These are phyloP conservation scores for Hypoxylon sp. DNA, from an alignment of 2,329 filamentous ascomycete genomes.

Conservation along the genomic window DNA sequence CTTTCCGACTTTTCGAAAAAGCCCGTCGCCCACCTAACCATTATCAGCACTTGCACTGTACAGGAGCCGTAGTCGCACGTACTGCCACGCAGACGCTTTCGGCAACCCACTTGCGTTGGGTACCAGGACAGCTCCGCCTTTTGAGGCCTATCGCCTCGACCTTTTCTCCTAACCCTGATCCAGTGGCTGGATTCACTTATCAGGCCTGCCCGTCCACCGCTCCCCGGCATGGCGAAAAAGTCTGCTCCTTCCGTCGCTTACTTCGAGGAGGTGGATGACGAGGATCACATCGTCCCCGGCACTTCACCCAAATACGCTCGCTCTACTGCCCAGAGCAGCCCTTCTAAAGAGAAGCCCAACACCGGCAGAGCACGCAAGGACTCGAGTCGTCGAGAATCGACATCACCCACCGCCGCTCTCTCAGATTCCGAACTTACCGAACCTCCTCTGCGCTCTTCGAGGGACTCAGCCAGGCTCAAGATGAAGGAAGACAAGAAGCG, in stretches of 20 bases:
- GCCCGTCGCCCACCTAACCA: slow-evolving; percentile 23
- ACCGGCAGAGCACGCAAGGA: slow-evolving; percentile 58
- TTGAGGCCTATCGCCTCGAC: slow-evolving; percentile 21
- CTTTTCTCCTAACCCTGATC: slow-evolving; percentile 22
- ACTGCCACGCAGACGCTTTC: slow-evolving; percentile 36
- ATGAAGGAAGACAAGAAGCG: slow-evolving; percentile 46
- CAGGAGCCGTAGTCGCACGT: slow-evolving; percentile 14
- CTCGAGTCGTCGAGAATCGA: slow-evolving; percentile 49
- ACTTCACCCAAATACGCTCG: slow-evolving; percentile 55
- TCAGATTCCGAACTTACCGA: slow-evolving; percentile 48
- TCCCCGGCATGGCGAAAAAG: slow-evolving; percentile 53
- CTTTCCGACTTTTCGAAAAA: slow-evolving; percentile 19
- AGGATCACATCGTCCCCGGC: slow-evolving; percentile 51
- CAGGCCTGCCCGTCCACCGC: slow-evolving; percentile 26
- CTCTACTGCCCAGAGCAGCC: slow-evolving; percentile 53
- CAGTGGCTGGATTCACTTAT: slow-evolving; percentile 35
- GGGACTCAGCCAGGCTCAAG: slow-evolving; percentile 38
- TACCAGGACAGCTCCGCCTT: slow-evolving; percentile 37
- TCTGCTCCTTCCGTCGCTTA: slow-evolving; percentile 48
- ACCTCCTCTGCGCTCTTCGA: slow-evolving; percentile 43
- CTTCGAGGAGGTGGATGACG: slow-evolving; percentile 61
- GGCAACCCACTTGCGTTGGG: slow-evolving; percentile 35
- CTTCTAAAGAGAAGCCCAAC: slow-evolving; percentile 59
- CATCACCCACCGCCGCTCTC: slow-evolving; percentile 53
- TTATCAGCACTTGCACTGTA: slow-evolving; percentile 37